A percentile compares a stretch with the other conserved stretches of the same genome.
phyloP scores from a whole-genome alignment of 331 rosid species.

The Stylosanthes scabra region DNA sequence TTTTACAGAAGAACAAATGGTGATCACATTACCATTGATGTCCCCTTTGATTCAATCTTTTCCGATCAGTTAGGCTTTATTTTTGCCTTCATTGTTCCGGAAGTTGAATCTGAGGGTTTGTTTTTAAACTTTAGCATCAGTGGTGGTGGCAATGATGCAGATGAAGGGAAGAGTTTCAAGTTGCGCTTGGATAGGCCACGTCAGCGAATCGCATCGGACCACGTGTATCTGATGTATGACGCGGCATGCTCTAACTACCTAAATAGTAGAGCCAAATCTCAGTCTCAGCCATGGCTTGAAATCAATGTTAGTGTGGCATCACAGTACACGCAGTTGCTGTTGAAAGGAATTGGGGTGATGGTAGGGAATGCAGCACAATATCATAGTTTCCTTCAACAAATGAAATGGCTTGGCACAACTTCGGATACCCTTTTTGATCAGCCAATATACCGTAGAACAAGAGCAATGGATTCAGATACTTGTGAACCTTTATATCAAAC shows the following conservation, averaged over 20 bases:
- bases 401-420: not conserved
- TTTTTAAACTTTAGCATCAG: not conserved
- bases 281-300: not conserved
- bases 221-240: slow-evolving; percentile 1
- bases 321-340: not conserved
- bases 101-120: too few relatives aligned
- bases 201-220: not conserved
- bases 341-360: slow-evolving; percentile 31
- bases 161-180: too few relatives aligned
- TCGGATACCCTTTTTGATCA: too few relatives aligned
- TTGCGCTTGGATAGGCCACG: not conserved
- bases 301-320: not conserved
- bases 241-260: not conserved
- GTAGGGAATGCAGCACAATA: slow-evolving; percentile 3
- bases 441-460: too few relatives aligned
- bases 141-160: not conserved
- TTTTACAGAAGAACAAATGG: not conserved
- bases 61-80: not conserved
- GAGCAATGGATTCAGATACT: too few relatives aligned
- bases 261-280: not conserved
- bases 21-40: not conserved
- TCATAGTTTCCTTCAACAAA: slow-evolving; percentile 1
- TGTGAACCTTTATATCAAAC: too few relatives aligned
- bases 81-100: not conserved
- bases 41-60: not conserved